Conservation (phyloP, 106 monocot species). For the Phalaenopsis equestris region DNA sequence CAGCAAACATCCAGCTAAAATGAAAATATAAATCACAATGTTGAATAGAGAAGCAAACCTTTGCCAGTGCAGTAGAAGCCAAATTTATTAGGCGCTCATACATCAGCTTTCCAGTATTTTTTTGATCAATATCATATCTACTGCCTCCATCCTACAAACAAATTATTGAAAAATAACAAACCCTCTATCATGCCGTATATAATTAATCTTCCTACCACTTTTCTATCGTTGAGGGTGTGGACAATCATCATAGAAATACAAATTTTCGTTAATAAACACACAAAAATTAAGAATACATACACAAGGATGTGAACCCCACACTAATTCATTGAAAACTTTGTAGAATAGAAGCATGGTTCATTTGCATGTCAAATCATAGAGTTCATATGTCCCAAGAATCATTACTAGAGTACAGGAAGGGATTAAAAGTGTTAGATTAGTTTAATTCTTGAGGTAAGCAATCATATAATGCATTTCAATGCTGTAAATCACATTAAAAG, state of each 20-base stretch:
- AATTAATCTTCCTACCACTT: constrained; percentile 2
- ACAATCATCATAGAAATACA: neutral
- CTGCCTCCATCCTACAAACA: constrained; percentile 23
- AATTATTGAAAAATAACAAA: neutral
- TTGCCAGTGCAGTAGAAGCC: constrained; percentile 27
- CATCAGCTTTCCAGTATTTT: constrained; percentile 29
- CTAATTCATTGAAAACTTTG: neutral
- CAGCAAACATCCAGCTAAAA: neutral
- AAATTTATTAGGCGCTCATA: constrained; percentile 33
- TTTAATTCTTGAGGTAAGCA: neutral
- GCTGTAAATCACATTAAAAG: neutral
- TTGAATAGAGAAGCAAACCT: constrained; percentile 22
- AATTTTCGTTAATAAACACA: neutral
- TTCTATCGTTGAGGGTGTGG: too few relatives aligned
- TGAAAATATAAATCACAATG: neutral
- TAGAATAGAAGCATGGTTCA: neutral
- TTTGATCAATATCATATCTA: constrained; percentile 7
- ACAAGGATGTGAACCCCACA: neutral
- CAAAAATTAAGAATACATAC: neutral
- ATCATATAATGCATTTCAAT: neutral
- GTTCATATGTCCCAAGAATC: neutral
- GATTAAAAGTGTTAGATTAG: neutral
- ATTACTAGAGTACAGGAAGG: neutral
- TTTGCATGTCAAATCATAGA: neutral
- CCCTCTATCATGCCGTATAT: neutral